Conservation (phyloP, 371 early-diverging fungal species). For the Mortierella sp. region DNA sequence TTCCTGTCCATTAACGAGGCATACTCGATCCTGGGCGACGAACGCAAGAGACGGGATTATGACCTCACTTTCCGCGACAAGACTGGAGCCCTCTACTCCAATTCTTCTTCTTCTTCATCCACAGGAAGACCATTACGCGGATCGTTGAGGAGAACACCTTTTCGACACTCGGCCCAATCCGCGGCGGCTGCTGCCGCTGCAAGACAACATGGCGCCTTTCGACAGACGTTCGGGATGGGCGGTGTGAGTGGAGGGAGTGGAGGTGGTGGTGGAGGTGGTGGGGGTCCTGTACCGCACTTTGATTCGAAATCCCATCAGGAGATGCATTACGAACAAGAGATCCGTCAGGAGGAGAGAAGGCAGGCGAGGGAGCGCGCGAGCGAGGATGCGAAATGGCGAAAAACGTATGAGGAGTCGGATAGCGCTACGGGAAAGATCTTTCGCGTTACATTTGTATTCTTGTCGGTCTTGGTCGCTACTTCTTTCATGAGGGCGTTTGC, state of each 20-base stretch:
- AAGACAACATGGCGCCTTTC: conserved; percentile 22
- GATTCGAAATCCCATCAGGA: conserved; percentile 55
- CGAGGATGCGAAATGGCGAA: conserved; percentile 18
- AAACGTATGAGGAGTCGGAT: conserved; percentile 33
- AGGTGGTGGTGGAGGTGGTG: conserved; percentile 2
- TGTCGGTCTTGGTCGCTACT: conserved; percentile 21
- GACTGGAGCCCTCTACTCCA: conserved; percentile 39
- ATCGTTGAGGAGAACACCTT: conserved; percentile 45
- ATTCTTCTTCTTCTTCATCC: not conserved
- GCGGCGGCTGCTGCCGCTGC: conserved; percentile 50
- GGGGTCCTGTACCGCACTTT: conserved; percentile 30
- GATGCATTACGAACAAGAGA: conserved; percentile 55
- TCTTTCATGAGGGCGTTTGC: conserved; percentile 41
- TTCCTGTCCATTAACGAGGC: conserved; percentile 91
- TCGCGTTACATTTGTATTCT: conserved; percentile 24
- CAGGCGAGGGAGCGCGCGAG: conserved; percentile 32
- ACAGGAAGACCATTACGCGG: conserved; percentile 28
- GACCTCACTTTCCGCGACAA: conserved; percentile 66
- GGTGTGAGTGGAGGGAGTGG: conserved; percentile 1
- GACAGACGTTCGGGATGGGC: conserved; percentile 15
- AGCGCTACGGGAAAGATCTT: conserved; percentile 12
- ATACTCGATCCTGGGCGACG: conserved; percentile 86
- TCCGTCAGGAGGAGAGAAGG: conserved; percentile 37
- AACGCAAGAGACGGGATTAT: conserved; percentile 80
- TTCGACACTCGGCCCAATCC: conserved; percentile 56